phyloP scores from a whole-genome alignment of 1,284 basidiomycete species.

The Ustilago vetiveriae region DNA sequence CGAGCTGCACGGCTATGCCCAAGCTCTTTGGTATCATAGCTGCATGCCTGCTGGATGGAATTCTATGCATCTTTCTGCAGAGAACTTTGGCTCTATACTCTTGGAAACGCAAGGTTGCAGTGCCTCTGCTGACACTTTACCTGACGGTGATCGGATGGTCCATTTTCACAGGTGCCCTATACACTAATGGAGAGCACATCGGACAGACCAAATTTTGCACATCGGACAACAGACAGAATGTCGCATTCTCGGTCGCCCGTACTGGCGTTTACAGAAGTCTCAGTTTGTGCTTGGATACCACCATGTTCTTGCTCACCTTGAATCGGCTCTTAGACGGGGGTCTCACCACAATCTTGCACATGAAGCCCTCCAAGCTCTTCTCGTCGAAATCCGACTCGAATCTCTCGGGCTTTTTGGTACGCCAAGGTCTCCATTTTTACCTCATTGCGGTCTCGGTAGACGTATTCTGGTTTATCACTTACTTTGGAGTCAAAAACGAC shows the following conservation, averaged over 20 bases:
- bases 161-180: conserved; percentile 21
- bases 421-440: conserved; percentile 47
- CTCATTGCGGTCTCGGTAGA: conserved; percentile 23
- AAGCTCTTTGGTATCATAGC: conserved; percentile 25
- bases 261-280: conserved; percentile 33
- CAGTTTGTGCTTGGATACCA: conserved; percentile 30
- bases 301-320: conserved; percentile 36
- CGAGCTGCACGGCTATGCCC: conserved; percentile 24
- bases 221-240: conserved; percentile 21
- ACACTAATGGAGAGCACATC: conserved; percentile 29
- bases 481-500: conserved; percentile 13
- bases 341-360: conserved; percentile 17
- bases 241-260: conserved; percentile 5
- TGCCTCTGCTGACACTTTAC: conserved; percentile 19
- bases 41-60: conserved; percentile 26
- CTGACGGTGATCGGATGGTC: conserved; percentile 13
- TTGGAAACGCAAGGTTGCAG: conserved; percentile 26
- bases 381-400: conserved; percentile 5
- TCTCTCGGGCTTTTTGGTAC: conserved; percentile 33
- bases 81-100: conserved; percentile 39
- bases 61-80: conserved; percentile 35
- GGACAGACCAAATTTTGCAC: conserved; percentile 28
- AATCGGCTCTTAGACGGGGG: conserved; percentile 45
- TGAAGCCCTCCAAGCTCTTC: conserved; percentile 11
- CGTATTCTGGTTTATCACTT: conserved; percentile 34